phyloP scores from a whole-genome alignment of 164 flowering plant species.

The Berberis thunbergii region DNA sequence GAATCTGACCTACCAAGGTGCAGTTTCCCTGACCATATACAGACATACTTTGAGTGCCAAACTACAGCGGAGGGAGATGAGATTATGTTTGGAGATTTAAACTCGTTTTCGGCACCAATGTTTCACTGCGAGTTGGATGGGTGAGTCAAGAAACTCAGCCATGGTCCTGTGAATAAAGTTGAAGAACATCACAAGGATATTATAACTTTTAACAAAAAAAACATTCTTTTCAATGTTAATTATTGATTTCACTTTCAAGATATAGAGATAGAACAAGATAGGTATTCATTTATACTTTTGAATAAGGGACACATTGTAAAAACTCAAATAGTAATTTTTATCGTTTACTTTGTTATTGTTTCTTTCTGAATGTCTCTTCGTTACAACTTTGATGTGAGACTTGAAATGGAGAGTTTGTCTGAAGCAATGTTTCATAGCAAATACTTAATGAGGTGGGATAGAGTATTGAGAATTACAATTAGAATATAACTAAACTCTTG shows the following conservation, averaged over 20 bases:
- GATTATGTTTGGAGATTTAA: constrained; percentile 26
- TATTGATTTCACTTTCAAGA: neutral
- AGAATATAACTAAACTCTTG: too few species aligned
- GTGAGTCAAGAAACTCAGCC: neutral
- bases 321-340: neutral
- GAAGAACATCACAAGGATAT: neutral
- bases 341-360: too few species aligned
- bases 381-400: too few species aligned
- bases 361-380: too few species aligned
- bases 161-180: neutral
- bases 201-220: neutral
- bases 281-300: neutral
- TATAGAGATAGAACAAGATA: neutral
- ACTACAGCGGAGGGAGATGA: constrained; percentile 11
- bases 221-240: constrained; percentile 1
- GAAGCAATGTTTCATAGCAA: too few species aligned
- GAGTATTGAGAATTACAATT: too few species aligned
- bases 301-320: neutral
- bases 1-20: constrained; percentile 34
- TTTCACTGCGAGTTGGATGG: constrained; percentile 34
- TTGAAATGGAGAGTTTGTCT: too few species aligned
- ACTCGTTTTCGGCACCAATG: constrained; percentile 28
- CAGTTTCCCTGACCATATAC: constrained; percentile 63
- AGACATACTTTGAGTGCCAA: constrained; percentile 39
- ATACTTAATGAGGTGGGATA: too few species aligned